Evolutionary conservation across 2,329 filamentous ascomycete species (phyloP).

Genomic region (Dactylonectria macrodidyma): DNA sequence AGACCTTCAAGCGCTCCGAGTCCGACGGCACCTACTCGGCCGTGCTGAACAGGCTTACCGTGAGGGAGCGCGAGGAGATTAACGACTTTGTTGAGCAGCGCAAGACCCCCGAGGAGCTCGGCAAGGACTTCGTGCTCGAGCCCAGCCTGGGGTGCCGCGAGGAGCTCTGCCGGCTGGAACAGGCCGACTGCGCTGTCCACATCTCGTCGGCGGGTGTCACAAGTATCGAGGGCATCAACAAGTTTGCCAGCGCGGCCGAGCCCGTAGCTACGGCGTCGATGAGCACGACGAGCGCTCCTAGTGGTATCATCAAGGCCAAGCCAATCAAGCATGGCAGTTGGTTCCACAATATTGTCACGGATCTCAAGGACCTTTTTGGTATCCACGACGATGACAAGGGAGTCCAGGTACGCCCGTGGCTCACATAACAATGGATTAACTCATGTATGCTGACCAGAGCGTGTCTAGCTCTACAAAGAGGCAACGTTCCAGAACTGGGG

Average conservation of each 20-base stretch:
- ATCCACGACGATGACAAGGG: background rate
- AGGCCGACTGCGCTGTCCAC: background rate
- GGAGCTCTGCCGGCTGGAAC: constrained; percentile 9
- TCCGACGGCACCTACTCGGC: constrained; percentile 17
- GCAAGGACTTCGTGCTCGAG: constrained; percentile 9
- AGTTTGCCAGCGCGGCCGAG: background rate
- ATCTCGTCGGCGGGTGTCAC: background rate
- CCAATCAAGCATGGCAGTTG: background rate
- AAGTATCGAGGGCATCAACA: no score
- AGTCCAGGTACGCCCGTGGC: background rate
- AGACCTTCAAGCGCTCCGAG: constrained; percentile 20
- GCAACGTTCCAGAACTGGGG: constrained; percentile 30
- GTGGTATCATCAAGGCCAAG: background rate
- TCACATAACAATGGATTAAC: background rate
- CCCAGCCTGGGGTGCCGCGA: constrained; percentile 22
- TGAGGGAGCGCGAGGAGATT: background rate
- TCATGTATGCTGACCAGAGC: background rate
- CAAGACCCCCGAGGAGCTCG: background rate
- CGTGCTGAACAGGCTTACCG: background rate
- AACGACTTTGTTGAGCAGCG: constrained; percentile 12
- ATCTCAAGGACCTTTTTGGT: background rate
- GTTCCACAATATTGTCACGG: background rate
- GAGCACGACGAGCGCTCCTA: background rate
- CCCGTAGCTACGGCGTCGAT: background rate
- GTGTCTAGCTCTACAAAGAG: constrained; percentile 1